A percentile compares a stretch with the other conserved stretches of the same genome.
Conservation (phyloP, 2,329 filamentous ascomycete species). For the Penicillium olsonii region DNA sequence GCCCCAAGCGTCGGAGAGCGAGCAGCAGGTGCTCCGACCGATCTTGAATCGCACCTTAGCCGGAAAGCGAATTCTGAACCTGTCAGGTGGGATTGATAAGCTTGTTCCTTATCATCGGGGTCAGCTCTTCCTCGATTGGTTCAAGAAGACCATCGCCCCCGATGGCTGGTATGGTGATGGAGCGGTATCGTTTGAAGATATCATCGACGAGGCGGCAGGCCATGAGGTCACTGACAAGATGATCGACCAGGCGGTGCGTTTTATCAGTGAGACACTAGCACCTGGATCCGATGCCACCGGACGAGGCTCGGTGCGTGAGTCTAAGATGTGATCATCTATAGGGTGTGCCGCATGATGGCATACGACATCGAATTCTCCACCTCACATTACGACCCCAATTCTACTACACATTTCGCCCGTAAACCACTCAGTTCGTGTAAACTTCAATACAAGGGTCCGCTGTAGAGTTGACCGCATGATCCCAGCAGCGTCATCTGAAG, state of each 20-base stretch:
- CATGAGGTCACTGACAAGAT: slow-evolving; percentile 61
- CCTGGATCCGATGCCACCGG: slow-evolving; percentile 19
- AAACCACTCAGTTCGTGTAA: too few relatives aligned
- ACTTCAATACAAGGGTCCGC: too few relatives aligned
- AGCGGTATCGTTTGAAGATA: slow-evolving; percentile 56
- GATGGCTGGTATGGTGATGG: slow-evolving; percentile 53
- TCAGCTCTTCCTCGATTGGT: slow-evolving; percentile 57
- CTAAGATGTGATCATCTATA: slow-evolving; percentile 31
- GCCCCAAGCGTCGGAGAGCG: slow-evolving; percentile 43
- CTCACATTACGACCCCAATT: too few relatives aligned
- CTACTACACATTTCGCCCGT: too few relatives aligned
- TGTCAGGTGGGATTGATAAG: slow-evolving; percentile 59
- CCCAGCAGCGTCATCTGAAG: not conserved
- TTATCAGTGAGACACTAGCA: slow-evolving; percentile 50
- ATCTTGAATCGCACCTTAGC: slow-evolving; percentile 44
- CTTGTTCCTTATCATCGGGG: slow-evolving; percentile 61
- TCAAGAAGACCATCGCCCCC: slow-evolving; percentile 50
- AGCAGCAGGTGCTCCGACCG: slow-evolving; percentile 47
- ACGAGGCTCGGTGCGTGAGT: slow-evolving; percentile 36
- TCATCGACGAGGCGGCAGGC: slow-evolving; percentile 57
- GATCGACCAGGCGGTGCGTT: slow-evolving; percentile 57
- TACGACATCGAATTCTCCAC: too few relatives aligned
- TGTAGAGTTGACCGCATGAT: too few relatives aligned
- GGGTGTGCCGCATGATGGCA: too few relatives aligned
- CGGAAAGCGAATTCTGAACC: slow-evolving; percentile 56